Evolutionary conservation across 208 protist species (phyloP).

Genomic region (Phytomonas francai): DNA sequence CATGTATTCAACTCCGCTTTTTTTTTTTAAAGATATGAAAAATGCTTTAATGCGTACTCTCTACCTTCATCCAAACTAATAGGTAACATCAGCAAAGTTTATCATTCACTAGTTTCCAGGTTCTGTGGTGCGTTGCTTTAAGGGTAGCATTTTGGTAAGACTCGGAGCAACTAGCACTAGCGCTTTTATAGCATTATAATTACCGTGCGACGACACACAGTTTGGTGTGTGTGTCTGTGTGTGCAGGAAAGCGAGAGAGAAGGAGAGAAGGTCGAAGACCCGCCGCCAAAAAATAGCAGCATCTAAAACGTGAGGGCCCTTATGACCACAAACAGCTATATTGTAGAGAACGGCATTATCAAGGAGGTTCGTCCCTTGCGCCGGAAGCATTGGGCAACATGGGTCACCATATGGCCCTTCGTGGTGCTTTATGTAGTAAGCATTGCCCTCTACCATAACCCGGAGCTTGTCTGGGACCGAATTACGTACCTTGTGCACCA

Average conservation of each 20-base stretch:
- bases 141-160: background rate
- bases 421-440: constrained; percentile 54
- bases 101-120: background rate
- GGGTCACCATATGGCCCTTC: constrained; percentile 85
- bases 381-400: constrained; percentile 60
- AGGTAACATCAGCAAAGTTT: background rate
- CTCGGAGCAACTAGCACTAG: background rate
- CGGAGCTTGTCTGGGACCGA: constrained; percentile 80
- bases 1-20: background rate
- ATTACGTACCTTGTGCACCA: constrained; percentile 82
- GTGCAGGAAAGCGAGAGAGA: no score
- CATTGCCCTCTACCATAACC: constrained; percentile 58
- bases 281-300: background rate
- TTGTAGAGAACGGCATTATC: constrained; percentile 74
- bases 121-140: background rate
- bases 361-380: constrained; percentile 48
- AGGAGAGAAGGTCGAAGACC: background rate
- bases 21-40: background rate
- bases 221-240: background rate
- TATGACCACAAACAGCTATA: constrained; percentile 22
- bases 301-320: background rate
- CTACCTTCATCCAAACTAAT: background rate
- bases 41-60: background rate
- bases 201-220: background rate
- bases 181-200: background rate